Conservation (phyloP, 179 eudicot genomes). For the Drosera spatulata region DNA sequence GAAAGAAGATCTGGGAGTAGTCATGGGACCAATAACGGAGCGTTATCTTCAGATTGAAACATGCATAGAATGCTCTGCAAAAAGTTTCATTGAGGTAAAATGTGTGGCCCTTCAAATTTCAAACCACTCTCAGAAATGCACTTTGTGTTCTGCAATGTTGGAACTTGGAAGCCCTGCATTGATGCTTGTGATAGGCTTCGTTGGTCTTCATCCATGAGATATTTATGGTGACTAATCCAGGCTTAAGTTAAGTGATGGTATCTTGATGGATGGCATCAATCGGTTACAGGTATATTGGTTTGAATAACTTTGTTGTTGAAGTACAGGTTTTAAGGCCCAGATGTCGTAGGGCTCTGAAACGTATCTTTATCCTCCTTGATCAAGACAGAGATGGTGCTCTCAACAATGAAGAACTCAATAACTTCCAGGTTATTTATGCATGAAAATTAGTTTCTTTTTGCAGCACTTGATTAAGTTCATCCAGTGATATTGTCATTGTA, state of each 20-base stretch:
- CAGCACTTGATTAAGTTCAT: not conserved
- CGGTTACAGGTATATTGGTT: slow-evolving; percentile 86
- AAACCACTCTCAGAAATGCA: not conserved
- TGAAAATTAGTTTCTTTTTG: not conserved
- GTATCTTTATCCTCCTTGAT: slow-evolving; percentile 86
- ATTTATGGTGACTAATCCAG: too few relatives aligned
- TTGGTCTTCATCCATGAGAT: too few relatives aligned
- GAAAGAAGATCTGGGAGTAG: slow-evolving; percentile 60
- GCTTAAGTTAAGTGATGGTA: slow-evolving; percentile 49
- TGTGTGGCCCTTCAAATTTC: not conserved
- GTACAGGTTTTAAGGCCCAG: slow-evolving; percentile 75
- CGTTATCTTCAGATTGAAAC: slow-evolving; percentile 92
- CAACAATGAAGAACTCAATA: slow-evolving; percentile 84
- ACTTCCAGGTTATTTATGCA: slow-evolving; percentile 63
- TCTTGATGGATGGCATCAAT: slow-evolving; percentile 79
- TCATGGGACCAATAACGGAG: slow-evolving; percentile 90
- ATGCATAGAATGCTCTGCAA: slow-evolving; percentile 85
- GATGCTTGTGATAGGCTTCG: too few relatives aligned
- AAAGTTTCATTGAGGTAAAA: slow-evolving; percentile 59
- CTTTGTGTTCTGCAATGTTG: not conserved
- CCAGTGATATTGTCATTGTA: not conserved
- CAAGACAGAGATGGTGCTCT: slow-evolving; percentile 88
- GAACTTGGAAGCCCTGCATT: too few relatives aligned
- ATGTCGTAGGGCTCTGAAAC: slow-evolving; percentile 78
- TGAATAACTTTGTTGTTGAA: slow-evolving; percentile 84